phyloP scores from a whole-genome alignment of 352 stramenopile genomes.

The Phytopythium cucurbitacearum region DNA sequence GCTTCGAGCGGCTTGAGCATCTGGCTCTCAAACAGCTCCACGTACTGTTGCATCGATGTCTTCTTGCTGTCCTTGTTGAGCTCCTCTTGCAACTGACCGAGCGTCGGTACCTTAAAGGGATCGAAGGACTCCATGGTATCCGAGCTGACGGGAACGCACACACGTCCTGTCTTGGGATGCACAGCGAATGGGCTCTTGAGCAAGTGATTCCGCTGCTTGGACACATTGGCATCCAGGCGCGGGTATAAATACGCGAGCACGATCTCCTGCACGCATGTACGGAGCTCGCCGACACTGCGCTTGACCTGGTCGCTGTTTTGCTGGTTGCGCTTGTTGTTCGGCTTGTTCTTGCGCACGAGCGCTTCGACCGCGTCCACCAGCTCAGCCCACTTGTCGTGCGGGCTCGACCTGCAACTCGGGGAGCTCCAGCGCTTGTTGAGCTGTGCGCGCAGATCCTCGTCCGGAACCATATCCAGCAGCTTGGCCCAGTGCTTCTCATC shows the following conservation, averaged over 20 bases:
- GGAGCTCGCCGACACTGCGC: slow-evolving; percentile 60
- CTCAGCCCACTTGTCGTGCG: slow-evolving; percentile 89
- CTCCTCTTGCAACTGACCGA: slow-evolving; percentile 77
- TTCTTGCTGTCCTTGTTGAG: slow-evolving; percentile 56
- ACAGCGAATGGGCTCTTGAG: slow-evolving; percentile 99
- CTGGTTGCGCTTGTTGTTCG: slow-evolving; percentile 31
- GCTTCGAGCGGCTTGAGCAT: slow-evolving; percentile 68
- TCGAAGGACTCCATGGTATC: slow-evolving; percentile 83
- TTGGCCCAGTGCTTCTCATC: slow-evolving; percentile 86
- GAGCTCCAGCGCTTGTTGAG: slow-evolving; percentile 59
- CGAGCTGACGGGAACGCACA: slow-evolving; percentile 96
- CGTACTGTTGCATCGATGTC: slow-evolving; percentile 72
- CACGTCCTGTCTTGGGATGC: slow-evolving; percentile 96
- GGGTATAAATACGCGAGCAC: slow-evolving; percentile 97
- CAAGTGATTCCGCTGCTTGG: slow-evolving; percentile 99
- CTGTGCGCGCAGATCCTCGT: slow-evolving; percentile 75
- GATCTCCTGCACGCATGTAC: slow-evolving; percentile 93
- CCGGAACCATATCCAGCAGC: slow-evolving; percentile 92
- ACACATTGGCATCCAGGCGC: slow-evolving; percentile 99
- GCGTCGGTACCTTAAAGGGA: slow-evolving; percentile 81
- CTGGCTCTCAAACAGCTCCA: slow-evolving; percentile 64
- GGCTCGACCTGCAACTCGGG: slow-evolving; percentile 39
- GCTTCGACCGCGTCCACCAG: slow-evolving; percentile 69
- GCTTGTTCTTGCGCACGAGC: slow-evolving; percentile 56
- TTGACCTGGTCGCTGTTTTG: slow-evolving; percentile 24